phyloP scores from a whole-genome alignment of 2,329 filamentous ascomycete genomes.

The Polytolypa hystricis region DNA sequence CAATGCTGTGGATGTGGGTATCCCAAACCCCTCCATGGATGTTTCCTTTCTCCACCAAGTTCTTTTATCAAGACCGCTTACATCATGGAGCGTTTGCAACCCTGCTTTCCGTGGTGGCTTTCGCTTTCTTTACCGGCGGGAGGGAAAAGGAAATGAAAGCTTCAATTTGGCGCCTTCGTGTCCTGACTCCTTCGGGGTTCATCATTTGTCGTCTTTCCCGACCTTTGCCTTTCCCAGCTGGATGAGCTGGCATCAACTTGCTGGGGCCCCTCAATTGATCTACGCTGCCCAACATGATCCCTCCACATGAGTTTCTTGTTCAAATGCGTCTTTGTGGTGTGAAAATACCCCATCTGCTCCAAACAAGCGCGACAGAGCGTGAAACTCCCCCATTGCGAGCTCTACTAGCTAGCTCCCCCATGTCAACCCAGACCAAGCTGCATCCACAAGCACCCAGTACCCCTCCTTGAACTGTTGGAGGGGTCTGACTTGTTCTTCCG shows the following conservation, averaged over 20 bases:
- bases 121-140: conserved; percentile 6
- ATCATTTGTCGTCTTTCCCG: conserved; percentile 12
- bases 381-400: conserved; percentile 1
- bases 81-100: neutral
- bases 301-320: neutral
- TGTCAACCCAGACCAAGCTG: conserved; percentile 2
- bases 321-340: too few species aligned
- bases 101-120: neutral
- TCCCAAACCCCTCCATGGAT: neutral
- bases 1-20: conserved; percentile 6
- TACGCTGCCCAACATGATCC: conserved; percentile 15
- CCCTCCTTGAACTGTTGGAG: conserved; percentile 2
- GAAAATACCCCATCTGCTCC: neutral
- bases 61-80: neutral
- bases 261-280: conserved; percentile 28
- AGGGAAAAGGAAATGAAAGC: conserved; percentile 5
- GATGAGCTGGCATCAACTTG: conserved; percentile 17
- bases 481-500: conserved; percentile 3
- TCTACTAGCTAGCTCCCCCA: conserved; percentile 1
- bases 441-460: conserved; percentile 2
- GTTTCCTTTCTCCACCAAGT: neutral
- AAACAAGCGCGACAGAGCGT: neutral
- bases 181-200: conserved; percentile 16
- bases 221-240: conserved; percentile 13
- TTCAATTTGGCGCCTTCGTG: conserved; percentile 19